Percentiles rank a stretch among this genome's conserved stretches.
These are phyloP conservation scores for Vanilla planifolia DNA, from an alignment of 106 monocot species.

Conservation along the genomic window DNA sequence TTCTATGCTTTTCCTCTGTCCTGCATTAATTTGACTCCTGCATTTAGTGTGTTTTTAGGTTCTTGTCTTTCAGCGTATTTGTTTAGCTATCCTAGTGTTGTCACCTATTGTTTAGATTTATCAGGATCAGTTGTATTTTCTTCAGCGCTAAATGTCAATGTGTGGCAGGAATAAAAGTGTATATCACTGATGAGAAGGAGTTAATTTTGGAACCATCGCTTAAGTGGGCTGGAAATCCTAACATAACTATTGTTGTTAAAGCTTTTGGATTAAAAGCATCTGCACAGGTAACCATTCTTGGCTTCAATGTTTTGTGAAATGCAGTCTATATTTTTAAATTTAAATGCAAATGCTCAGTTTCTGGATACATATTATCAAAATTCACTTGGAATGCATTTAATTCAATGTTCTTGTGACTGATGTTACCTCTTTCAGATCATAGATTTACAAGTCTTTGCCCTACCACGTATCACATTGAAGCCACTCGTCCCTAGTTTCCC, in stretches of 20 bases:
- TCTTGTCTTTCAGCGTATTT: not conserved
- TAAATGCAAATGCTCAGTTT: not conserved
- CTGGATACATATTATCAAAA: not conserved
- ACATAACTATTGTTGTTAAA: conserved; percentile 34
- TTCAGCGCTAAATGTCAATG: not conserved
- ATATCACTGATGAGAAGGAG: conserved; percentile 32
- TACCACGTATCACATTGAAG: conserved; percentile 48
- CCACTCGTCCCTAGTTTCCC: conserved; percentile 54
- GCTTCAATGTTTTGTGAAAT: not conserved
- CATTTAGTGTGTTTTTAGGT: not conserved
- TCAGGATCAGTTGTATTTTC: not conserved
- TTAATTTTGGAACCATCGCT: conserved; percentile 53
- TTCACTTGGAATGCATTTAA: no score
- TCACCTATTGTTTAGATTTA: no score
- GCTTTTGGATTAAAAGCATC: conserved; percentile 46
- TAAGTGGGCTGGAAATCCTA: conserved; percentile 63
- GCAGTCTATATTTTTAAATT: not conserved
- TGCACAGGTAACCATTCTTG: conserved; percentile 17
- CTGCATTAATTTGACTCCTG: not conserved
- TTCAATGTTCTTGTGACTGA: not conserved
- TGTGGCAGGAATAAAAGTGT: conserved; percentile 35
- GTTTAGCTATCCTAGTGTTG: not conserved
- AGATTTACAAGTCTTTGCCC: conserved; percentile 54
- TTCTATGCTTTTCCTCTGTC: not conserved
- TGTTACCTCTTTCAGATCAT: conserved; percentile 26